A percentile compares a stretch with the other conserved stretches of the same genome.
These are phyloP conservation scores for Exophiala sp. DNA, from an alignment of 2,329 filamentous ascomycete species.

Conservation along the genomic window DNA sequence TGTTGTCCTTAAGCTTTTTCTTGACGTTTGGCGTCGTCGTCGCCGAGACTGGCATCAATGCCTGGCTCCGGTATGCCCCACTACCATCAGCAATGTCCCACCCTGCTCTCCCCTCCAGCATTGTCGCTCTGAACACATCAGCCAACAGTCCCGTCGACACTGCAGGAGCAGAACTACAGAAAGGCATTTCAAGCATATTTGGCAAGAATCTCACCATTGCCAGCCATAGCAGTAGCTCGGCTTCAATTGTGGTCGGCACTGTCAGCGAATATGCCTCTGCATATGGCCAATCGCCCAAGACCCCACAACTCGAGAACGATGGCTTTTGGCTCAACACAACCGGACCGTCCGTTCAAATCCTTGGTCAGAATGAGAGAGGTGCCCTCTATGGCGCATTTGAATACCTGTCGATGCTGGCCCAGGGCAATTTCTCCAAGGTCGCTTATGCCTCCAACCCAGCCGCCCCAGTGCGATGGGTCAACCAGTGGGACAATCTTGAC, in stretches of 20 bases:
- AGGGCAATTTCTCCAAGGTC: constrained; percentile 52
- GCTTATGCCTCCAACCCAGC: constrained; percentile 54
- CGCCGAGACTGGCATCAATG: constrained; percentile 60
- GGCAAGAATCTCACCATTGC: constrained; percentile 44
- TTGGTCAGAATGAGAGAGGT: constrained; percentile 64
- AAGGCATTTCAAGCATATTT: constrained; percentile 57
- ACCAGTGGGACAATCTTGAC: constrained; percentile 68
- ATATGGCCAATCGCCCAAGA: constrained; percentile 21
- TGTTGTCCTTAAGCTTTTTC: constrained; percentile 5
- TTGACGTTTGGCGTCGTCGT: constrained; percentile 10
- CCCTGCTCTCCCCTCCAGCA: constrained; percentile 44
- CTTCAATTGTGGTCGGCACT: constrained; percentile 34
- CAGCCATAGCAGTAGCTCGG: constrained; percentile 24
- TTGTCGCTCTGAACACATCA: constrained; percentile 55
- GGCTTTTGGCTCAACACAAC: constrained; percentile 60
- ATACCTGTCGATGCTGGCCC: constrained; percentile 63
- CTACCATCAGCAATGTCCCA: constrained; percentile 42
- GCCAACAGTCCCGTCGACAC: constrained; percentile 55
- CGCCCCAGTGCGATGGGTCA: constrained; percentile 64
- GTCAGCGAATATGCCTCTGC: constrained; percentile 31
- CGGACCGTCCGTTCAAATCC: constrained; percentile 42
- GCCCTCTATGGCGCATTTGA: constrained; percentile 68
- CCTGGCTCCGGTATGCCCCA: constrained; percentile 63
- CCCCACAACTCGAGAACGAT: constrained; percentile 34
- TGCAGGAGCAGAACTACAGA: constrained; percentile 57